Evolutionary conservation across 2,329 filamentous ascomycete species (phyloP), one percentile per base, ranked within the genome.

Genomic region (Ophiocordyceps unilateralis): DNA sequence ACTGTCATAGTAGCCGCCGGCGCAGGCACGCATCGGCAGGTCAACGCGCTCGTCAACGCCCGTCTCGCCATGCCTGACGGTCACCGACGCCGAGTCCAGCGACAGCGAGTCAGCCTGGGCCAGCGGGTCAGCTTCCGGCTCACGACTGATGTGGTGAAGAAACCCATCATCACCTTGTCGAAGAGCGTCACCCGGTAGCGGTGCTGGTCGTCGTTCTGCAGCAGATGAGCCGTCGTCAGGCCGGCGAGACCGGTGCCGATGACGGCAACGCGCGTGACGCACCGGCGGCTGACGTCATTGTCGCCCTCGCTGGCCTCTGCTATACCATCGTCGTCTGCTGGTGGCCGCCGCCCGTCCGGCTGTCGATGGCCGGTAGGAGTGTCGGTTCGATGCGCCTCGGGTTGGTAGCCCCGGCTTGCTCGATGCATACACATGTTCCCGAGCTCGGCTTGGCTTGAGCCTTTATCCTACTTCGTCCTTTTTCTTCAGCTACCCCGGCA

Each of bases 1-100:
- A 46, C 76, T 72, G 40, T 56, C 53, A 50, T 78, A 77, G 54
- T 72, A 78, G 19, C 63, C 60, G 8, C 53, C 56, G 1, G 58
- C 57, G 43, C 53, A 54, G 4, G 58, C 58, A 22, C 63, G 60
- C 55, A 61, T 61, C 5, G 63, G 63, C 5, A 65, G 43, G 42
- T 65, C 61, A 28, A 65, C 51, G 10, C 60, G 55, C 46, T 65
- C 63, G 8, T 48, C 47, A 2, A 43, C 15, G 37, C 53, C 54
- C 7, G 55, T 57, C 9, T 43, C 47, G 7, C 52, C 51, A 42
- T 64, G 55, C 11, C 50, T 49, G 36, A 65, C 45, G 1, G 60
- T 53, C 8, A 65, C 55, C 1, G 62, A 65, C 1, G 61, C 59
- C 8, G 58, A 54, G 45, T 63, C 61, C 40, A 65, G 58, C 0